A percentile compares a stretch with the other conserved stretches of the same genome.
phyloP scores from a whole-genome alignment of 768 basidiomycete genomes.

The Xerocomellus amylosporus region DNA sequence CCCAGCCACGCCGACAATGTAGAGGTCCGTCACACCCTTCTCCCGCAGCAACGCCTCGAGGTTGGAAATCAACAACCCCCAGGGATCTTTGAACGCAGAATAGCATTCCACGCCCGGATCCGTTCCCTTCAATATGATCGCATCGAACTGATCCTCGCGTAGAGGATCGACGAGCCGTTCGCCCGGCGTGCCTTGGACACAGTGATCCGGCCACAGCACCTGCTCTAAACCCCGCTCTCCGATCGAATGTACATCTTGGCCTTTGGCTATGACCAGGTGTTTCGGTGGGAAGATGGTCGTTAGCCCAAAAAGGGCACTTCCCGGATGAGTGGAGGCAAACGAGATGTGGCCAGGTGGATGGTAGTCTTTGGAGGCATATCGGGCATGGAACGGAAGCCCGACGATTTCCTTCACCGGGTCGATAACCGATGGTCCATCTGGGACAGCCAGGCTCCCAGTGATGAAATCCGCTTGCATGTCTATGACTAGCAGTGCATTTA shows the following conservation, averaged over 20 bases:
- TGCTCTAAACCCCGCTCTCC: conserved; percentile 39
- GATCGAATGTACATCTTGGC: conserved; percentile 19
- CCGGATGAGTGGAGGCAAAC: conserved; percentile 55
- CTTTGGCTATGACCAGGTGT: conserved; percentile 31
- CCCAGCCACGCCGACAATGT: conserved; percentile 67
- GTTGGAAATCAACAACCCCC: conserved; percentile 45
- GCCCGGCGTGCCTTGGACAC: conserved; percentile 58
- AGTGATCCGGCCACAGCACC: conserved; percentile 81
- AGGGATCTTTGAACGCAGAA: conserved; percentile 70
- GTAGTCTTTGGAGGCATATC: conserved; percentile 56
- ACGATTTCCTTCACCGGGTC: conserved; percentile 57
- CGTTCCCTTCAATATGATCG: conserved; percentile 52
- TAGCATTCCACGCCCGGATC: conserved; percentile 69
- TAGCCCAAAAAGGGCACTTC: conserved; percentile 38
- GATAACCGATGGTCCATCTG: conserved; percentile 57
- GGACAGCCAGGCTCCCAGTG: conserved; percentile 67
- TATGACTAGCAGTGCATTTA: conserved; percentile 60
- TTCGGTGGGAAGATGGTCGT: conserved; percentile 36
- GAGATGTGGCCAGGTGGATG: conserved; percentile 67
- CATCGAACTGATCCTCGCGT: conserved; percentile 38
- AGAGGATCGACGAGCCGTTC: conserved; percentile 59
- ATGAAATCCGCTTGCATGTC: conserved; percentile 89
- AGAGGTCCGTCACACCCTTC: conserved; percentile 53
- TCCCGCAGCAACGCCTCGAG: conserved; percentile 43
- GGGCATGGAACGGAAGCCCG: conserved; percentile 48